Evolutionary conservation across 2,329 filamentous ascomycete species (phyloP), one percentile per base, ranked within the genome.

Genomic region (Amesomyces nigricolor): DNA sequence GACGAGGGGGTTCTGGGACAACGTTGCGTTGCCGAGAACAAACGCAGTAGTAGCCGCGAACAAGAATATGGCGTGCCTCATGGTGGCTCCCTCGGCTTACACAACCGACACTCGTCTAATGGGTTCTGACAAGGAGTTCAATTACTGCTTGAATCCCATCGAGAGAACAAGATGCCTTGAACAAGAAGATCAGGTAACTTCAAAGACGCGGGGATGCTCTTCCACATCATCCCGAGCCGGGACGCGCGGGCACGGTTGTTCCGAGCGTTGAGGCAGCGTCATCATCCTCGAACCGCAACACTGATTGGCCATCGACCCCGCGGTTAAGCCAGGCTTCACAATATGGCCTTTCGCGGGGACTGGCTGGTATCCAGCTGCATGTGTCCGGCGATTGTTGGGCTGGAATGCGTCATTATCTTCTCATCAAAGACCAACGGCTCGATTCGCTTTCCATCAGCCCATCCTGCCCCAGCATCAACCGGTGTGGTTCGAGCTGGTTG

Each of bases 31-130:
- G 26, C 45, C 29, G 2, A 40, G 51, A 37, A 51, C 54, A n/a
- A 62, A 45, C 16, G 52, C 58, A 17, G 59, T 56, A 43, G 61
- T 53, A 19, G 54, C 59, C 11, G 58, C 59, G n/a, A 58, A 55
- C 4, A 59, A 44, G 11, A 59, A 4, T 11, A 55, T 22, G 32
- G 35, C 16, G 35, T 19, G 52, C 53, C 49, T 63, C 58, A 60
- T 63, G 7, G 26, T 49, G 10, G n/a, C 2, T 22, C 13, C 43
- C 35, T 10, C 19, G 16, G 13, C 47, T 51, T 48, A 45, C 13
- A 45, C 37, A 19, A 16, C 10, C 17, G 37, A 11, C 16, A 13
- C 32, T 35, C 8, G 9, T 35, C 32, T 35, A 13, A 35, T 13
- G 32, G 32, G 32, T 35, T 35, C 11, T 35, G 32, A 35, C 11